A percentile compares a stretch with the other conserved stretches of the same genome.
These are phyloP conservation scores for Circinella minor DNA, from an alignment of 371 early-diverging fungal genomes.

Conservation along the genomic window DNA sequence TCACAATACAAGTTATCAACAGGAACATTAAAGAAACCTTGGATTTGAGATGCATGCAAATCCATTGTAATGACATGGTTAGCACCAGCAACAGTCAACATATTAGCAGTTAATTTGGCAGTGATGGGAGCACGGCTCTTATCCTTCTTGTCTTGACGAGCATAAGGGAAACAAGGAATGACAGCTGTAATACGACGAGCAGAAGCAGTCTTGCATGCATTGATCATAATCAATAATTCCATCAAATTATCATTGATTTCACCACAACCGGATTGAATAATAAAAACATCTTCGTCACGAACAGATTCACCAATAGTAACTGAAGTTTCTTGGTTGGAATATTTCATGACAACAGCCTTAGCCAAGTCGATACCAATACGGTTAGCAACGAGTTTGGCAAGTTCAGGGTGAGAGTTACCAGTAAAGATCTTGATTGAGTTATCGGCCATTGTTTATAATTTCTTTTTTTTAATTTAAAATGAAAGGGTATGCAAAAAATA, in stretches of 20 bases:
- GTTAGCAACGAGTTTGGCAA: constrained; percentile 88
- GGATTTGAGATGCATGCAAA: constrained; percentile 95
- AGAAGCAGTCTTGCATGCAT: constrained; percentile 95
- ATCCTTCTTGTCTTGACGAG: constrained; percentile 97
- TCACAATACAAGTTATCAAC: constrained; percentile 97
- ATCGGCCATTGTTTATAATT: constrained; percentile 40
- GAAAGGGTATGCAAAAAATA: constrained; percentile 5
- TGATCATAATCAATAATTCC: constrained; percentile 96
- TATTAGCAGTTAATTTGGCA: constrained; percentile 93
- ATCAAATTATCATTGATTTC: constrained; percentile 95
- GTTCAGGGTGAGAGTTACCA: constrained; percentile 96
- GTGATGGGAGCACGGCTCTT: constrained; percentile 92
- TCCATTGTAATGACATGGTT: constrained; percentile 99
- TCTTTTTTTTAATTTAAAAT: not conserved
- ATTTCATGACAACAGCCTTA: constrained; percentile 91
- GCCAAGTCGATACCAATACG: constrained; percentile 89
- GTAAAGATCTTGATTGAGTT: constrained; percentile 89
- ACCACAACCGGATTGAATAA: constrained; percentile 89
- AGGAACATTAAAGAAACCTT: constrained; percentile 98
- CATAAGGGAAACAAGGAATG: constrained; percentile 97
- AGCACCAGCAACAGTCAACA: constrained; percentile 94
- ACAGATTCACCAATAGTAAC: constrained; percentile 97
- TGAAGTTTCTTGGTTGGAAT: constrained; percentile 96
- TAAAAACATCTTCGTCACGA: constrained; percentile 91
- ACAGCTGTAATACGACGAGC: constrained; percentile 96